Evolutionary conservation across 1,284 basidiomycete genomes (phyloP).

Genomic region (Cutaneotrichosporon sp.): DNA sequence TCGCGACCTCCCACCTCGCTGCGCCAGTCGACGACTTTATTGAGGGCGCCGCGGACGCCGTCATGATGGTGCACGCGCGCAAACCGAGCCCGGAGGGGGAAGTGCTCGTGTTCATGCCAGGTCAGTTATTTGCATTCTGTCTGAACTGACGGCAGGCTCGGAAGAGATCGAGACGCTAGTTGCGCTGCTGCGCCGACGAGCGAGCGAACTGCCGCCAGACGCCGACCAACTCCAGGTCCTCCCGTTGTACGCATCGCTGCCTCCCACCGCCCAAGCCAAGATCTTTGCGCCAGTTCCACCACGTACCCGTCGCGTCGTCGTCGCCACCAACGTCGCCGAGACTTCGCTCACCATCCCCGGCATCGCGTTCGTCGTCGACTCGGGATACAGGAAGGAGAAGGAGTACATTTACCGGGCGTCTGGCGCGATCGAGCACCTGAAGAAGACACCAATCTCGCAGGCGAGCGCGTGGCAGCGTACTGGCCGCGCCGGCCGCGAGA

Average conservation of each 20-base stretch:
- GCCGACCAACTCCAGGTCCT: constrained; percentile 62
- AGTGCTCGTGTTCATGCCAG: constrained; percentile 87
- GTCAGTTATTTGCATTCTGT: neutral
- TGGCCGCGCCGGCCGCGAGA: constrained; percentile 88
- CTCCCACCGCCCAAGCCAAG: constrained; percentile 68
- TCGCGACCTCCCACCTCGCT: constrained; percentile 69
- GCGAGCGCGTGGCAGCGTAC: constrained; percentile 76
- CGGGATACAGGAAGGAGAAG: constrained; percentile 93
- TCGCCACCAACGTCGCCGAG: constrained; percentile 96
- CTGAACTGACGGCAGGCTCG: constrained; percentile 54
- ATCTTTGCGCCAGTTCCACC: constrained; percentile 68
- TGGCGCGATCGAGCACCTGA: constrained; percentile 83
- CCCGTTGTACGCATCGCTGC: constrained; percentile 79
- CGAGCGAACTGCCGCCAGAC: constrained; percentile 59
- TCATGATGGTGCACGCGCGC: constrained; percentile 82
- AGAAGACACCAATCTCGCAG: constrained; percentile 79
- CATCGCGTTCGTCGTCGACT: constrained; percentile 90
- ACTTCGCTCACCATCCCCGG: constrained; percentile 97
- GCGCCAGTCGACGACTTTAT: constrained; percentile 76
- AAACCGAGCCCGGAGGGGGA: constrained; percentile 66
- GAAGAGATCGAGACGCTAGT: constrained; percentile 92
- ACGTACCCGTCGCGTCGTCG: constrained; percentile 77
- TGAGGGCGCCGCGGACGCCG: constrained; percentile 80
- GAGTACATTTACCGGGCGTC: constrained; percentile 66
- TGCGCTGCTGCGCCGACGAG: constrained; percentile 63